Percentiles rank a stretch among this genome's conserved stretches.
phyloP scores from a whole-genome alignment of 345 rosid genomes.

The Clarkia xantiana region DNA sequence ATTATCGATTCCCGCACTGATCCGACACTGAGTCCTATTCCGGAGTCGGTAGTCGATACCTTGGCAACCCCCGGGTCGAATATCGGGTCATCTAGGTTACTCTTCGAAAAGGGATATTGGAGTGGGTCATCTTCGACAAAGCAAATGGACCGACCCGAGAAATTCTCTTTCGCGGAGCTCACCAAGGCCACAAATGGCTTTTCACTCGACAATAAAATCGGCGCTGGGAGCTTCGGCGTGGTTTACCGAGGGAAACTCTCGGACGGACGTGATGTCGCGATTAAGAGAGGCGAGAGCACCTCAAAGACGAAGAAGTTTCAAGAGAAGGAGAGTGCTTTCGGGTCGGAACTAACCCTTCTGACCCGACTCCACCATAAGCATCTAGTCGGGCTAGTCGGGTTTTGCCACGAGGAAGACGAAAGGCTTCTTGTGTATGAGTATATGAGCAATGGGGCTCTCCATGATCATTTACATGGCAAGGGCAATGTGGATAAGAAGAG shows the following conservation, averaged over 20 bases:
- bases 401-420: slow-evolving; percentile 46
- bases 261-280: slow-evolving; percentile 45
- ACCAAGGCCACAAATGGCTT: slow-evolving; percentile 28
- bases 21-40: background rate
- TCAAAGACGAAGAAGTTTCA: slow-evolving; percentile 14
- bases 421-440: slow-evolving; percentile 48
- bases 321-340: slow-evolving; percentile 44
- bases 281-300: slow-evolving; percentile 34
- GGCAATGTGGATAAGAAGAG: slow-evolving; percentile 10
- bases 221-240: slow-evolving; percentile 44
- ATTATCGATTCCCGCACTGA: background rate
- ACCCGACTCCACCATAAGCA: slow-evolving; percentile 55
- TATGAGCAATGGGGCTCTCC: slow-evolving; percentile 46
- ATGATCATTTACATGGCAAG: slow-evolving; percentile 35
- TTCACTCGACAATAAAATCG: slow-evolving; percentile 31
- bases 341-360: slow-evolving; percentile 33
- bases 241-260: slow-evolving; percentile 37
- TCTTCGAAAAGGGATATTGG: slow-evolving; percentile 17
- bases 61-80: slow-evolving; percentile 6
- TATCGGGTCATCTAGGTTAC: slow-evolving; percentile 12
- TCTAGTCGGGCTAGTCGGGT: slow-evolving; percentile 40
- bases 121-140: slow-evolving; percentile 23
- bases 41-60: slow-evolving; percentile 5
- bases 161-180: slow-evolving; percentile 31
- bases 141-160: slow-evolving; percentile 18